A percentile compares a stretch with the other conserved stretches of the same genome.
phyloP scores from a whole-genome alignment of 495 filamentous ascomycete genomes.

The Aspergillus saccharolyticus region DNA sequence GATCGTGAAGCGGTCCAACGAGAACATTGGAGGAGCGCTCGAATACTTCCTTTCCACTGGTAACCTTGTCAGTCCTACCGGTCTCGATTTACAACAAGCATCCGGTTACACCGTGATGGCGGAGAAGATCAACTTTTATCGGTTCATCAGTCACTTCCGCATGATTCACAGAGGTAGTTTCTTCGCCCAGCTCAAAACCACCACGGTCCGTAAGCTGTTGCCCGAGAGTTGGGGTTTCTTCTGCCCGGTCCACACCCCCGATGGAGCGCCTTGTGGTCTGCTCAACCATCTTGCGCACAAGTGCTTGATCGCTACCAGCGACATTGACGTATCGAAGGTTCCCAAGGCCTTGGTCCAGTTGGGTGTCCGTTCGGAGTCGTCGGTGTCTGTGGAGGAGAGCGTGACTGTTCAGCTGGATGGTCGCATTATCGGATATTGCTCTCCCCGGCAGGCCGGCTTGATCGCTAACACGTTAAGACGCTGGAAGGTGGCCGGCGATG shows the following conservation, averaged over 20 bases:
- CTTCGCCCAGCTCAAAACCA: conserved; percentile 96
- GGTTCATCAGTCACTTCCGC: conserved; percentile 98
- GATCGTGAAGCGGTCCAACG: conserved; percentile 73
- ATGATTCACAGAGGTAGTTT: conserved; percentile 99
- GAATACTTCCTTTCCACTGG: conserved; percentile 97
- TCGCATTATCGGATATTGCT: conserved; percentile 82
- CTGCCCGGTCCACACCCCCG: conserved; percentile 95
- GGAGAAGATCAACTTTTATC: conserved; percentile 98
- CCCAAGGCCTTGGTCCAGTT: conserved; percentile 68
- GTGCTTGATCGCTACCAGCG: conserved; percentile 76
- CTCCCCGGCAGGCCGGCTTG: conserved; percentile 69
- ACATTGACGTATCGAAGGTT: conserved; percentile 65
- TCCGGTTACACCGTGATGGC: conserved; percentile 95
- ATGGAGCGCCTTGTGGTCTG: conserved; percentile 90
- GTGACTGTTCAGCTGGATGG: conserved; percentile 88
- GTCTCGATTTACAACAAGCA: conserved; percentile 87
- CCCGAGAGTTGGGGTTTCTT: conserved; percentile 98
- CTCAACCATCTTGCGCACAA: conserved; percentile 95
- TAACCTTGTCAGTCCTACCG: conserved; percentile 83
- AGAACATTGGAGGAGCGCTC: conserved; percentile 77
- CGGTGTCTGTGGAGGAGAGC: conserved; percentile 69
- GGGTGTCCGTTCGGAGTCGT: conserved; percentile 66
- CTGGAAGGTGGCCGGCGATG: conserved; percentile 93
- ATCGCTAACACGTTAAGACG: conserved; percentile 80
- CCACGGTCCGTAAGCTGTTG: conserved; percentile 88